Conservation (phyloP, 306 rosid genomes). For the Lathyrus oleraceus region DNA sequence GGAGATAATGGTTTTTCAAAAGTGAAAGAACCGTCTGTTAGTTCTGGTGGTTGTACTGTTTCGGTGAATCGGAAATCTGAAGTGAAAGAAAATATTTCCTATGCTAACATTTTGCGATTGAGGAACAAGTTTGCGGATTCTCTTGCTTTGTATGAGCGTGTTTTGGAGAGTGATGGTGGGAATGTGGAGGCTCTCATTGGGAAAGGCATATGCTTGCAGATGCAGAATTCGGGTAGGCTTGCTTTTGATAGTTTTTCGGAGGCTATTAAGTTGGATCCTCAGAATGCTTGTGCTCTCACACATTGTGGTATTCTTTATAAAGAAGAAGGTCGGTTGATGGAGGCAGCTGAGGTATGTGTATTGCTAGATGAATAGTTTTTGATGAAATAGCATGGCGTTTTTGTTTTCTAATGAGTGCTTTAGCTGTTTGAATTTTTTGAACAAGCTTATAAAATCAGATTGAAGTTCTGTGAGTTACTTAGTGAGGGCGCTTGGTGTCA, state of each 20-base stretch:
- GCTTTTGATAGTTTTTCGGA: slow-evolving; percentile 83
- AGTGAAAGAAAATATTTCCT: slow-evolving; percentile 66
- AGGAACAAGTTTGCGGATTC: slow-evolving; percentile 94
- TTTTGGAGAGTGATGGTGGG: slow-evolving; percentile 61
- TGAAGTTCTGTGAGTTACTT: slow-evolving; percentile 5
- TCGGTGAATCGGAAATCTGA: slow-evolving; percentile 32
- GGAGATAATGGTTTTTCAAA: slow-evolving; percentile 78
- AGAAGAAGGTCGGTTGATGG: slow-evolving; percentile 90
- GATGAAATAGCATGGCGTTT: neutral
- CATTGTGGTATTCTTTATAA: slow-evolving; percentile 91
- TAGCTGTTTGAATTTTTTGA: neutral
- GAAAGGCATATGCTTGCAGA: slow-evolving; percentile 94
- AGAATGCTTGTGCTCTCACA: slow-evolving; percentile 83
- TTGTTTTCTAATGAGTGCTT: neutral
- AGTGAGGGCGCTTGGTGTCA: neutral
- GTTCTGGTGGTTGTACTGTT: slow-evolving; percentile 41
- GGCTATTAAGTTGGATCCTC: slow-evolving; percentile 78
- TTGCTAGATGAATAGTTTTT: slow-evolving; percentile 23
- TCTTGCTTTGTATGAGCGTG: slow-evolving; percentile 69
- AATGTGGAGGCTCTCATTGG: slow-evolving; percentile 91
- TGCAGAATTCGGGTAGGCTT: slow-evolving; percentile 86
- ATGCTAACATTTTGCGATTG: slow-evolving; percentile 79
- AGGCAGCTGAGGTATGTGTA: slow-evolving; percentile 88
- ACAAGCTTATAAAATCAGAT: neutral
- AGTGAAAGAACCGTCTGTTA: slow-evolving; percentile 51